Percentiles rank a stretch among this genome's conserved stretches.
These are phyloP conservation scores for Populus hybrid DNA, from an alignment of 441 rosid species.

Conservation along the genomic window DNA sequence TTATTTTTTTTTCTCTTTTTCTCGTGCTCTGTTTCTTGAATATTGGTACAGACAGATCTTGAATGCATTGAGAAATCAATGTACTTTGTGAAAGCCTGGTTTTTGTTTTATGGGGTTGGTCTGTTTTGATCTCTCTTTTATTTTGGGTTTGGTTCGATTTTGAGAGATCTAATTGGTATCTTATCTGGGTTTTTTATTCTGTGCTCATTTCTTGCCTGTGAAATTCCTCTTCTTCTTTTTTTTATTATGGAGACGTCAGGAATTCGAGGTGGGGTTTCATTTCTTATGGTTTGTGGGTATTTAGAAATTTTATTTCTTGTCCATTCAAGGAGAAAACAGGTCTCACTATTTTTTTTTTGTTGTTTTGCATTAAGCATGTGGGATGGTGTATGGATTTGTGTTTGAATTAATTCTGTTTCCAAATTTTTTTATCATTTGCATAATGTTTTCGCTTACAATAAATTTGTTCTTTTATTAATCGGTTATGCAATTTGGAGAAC, in stretches of 20 bases:
- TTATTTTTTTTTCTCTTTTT: background rate
- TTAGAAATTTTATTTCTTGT: background rate
- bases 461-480: background rate
- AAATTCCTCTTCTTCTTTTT: background rate
- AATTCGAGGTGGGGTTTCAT: background rate
- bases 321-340: background rate
- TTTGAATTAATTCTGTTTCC: background rate
- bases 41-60: background rate
- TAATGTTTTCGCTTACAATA: background rate
- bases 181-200: background rate
- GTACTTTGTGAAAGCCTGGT: background rate
- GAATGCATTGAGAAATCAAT: background rate
- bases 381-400: background rate
- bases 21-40: background rate
- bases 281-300: background rate
- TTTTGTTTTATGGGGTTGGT: background rate
- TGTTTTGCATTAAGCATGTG: background rate
- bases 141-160: background rate
- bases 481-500: background rate
- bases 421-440: background rate
- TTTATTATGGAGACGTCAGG: background rate
- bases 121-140: background rate
- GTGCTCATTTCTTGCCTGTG: background rate
- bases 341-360: background rate
- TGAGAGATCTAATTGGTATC: conserved; percentile 12